Evolutionary conservation across 169 alveolate genomes (phyloP), one percentile per base, ranked within the genome.

Genomic region (Plasmodium yoelii): DNA sequence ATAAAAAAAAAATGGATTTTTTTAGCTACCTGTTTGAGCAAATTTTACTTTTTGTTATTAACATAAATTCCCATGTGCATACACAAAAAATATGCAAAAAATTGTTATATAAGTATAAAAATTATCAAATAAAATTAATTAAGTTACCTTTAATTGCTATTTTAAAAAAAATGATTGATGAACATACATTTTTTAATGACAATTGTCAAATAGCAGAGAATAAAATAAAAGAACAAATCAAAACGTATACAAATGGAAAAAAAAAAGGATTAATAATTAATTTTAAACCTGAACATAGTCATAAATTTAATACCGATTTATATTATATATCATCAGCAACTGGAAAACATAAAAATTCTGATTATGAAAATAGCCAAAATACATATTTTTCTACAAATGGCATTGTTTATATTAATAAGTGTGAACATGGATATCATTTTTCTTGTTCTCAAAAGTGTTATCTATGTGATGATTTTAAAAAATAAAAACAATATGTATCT

Each of bases 1-100:
- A 10, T 26, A 44, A 59, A 9, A 12, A 73, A 1, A 42, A 57
- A 73, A 34, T 75, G 12, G 8, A 42, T 2, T 75, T 75, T 34
- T 75, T 75, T 63, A 63, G 63, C 24, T 75, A 75, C 71, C 18
- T 75, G 8, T 75, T 75, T 51, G 77, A 75, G 7, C 88, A 75
- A 47, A 18, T 75, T 63, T 12, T 75, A 19, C 28, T 47, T 34
- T 75, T 75, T 22, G 88, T 49, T 2, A 63, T 63, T 28, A 75
- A 75, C 61, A 63, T 75, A 63, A 61, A 42, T 42, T 75, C 88
- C 0, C 67, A 75, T 56, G 47, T 15, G 15, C 77, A 63, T 34
- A 67, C 67, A 9, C 69, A 61, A 26, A 75, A 56, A 24, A 39
- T 75, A 34, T 75, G 88, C 49, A 63, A 61, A 56, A 63, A 64